Evolutionary conservation across 2,329 filamentous ascomycete genomes (phyloP), one percentile per base, ranked within the genome.

Genomic region (Amesomyces nigricolor): DNA sequence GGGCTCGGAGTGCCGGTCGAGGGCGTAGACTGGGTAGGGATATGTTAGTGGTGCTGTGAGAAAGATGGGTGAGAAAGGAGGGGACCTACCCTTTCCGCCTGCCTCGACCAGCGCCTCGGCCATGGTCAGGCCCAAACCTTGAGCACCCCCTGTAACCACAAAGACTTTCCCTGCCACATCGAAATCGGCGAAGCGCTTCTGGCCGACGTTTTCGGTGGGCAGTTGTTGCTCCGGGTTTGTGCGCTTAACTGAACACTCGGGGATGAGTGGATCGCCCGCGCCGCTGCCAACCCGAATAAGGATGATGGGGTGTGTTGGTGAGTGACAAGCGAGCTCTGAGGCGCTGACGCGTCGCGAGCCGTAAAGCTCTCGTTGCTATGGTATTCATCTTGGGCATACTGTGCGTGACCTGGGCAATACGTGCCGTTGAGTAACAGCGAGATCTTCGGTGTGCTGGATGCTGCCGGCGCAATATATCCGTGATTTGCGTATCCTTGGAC

Each of bases 91-190:
- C 14, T 59, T 87, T 26, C 88, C 89, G 29, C 89, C 89, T 9
- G 88, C 88, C 69, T 94, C 88, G 37, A 92, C 73, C 44, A 94
- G 75, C 5, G 88, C 89, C 67, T 94, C 88, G 37, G 86, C 81
- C 69, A 91, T 87, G 26, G 87, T 85, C 43, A 94, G 75, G 40
- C 89, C 89, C 7, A 95, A 76, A 2, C 89, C 89, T 58, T 88
- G 81, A 5, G 84, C 89, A 53, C 81, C 89, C 42, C 89, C 89
- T 2, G 88, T 87, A 14, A 95, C 87, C 46, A 91, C 71, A 48
- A 91, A 79, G 11, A 91, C 85, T 11, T 54, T 59, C 16, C 51
- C 51, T n/a, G 51, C 47, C 22, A 59, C 37, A 3, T 59, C 45
- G 16, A 54, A 59, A 17, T 57, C 51, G 11, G n/a, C 30, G 32